Percentiles rank a stretch among this genome's conserved stretches.
Conservation (phyloP, 257 asterid species). For the Solanum medicagineum region DNA sequence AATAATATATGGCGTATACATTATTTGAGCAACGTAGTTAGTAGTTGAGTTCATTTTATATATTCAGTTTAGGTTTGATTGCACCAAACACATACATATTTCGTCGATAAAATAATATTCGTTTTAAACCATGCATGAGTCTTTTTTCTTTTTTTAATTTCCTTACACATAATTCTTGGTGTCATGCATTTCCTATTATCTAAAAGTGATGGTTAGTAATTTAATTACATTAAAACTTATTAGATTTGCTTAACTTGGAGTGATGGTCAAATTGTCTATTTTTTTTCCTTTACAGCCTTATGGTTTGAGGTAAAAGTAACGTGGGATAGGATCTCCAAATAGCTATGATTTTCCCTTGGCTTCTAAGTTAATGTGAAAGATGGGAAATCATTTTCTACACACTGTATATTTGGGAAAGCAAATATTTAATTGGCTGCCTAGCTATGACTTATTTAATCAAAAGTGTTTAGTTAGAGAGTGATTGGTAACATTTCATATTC, state of each 20-base stretch:
- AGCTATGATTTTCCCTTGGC: constrained; percentile 18
- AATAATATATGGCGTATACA: neutral
- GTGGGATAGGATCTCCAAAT: neutral
- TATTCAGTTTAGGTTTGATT: neutral
- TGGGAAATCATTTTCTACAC: constrained; percentile 18
- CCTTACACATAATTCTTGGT: neutral
- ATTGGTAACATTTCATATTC: constrained; percentile 14
- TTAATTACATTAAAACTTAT: neutral
- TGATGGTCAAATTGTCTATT: neutral
- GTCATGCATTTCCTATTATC: neutral
- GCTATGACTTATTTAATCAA: neutral
- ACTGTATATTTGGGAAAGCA: neutral
- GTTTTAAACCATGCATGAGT: neutral
- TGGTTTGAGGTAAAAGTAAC: neutral
- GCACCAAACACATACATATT: neutral
- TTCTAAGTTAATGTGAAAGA: constrained; percentile 25
- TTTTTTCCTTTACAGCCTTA: neutral
- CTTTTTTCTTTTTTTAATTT: neutral
- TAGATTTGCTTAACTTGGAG: neutral
- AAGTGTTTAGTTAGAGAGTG: constrained; percentile 6
- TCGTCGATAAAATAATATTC: neutral
- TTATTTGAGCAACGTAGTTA: neutral
- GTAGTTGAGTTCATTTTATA: neutral
- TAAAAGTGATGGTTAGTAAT: neutral
- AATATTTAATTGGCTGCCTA: neutral